phyloP scores from a whole-genome alignment of 2,329 filamentous ascomycete species.

The Phyllosticta citrichinensis region DNA sequence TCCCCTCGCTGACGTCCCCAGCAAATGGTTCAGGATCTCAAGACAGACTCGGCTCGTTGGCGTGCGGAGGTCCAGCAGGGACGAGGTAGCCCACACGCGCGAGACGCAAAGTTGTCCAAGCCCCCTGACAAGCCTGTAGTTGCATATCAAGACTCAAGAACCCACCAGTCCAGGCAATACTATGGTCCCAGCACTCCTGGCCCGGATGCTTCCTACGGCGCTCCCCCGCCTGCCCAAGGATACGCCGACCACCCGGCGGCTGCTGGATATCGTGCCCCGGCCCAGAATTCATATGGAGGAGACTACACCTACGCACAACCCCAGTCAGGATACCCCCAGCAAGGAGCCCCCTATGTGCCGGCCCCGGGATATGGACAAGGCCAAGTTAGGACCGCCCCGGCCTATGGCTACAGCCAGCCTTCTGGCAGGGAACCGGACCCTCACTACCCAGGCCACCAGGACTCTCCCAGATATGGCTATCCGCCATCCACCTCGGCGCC shows the following conservation, averaged over 20 bases:
- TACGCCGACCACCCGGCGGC: conserved; percentile 24
- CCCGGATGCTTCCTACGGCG: conserved; percentile 12
- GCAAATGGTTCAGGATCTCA: conserved; percentile 42
- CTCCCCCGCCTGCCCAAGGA: conserved; percentile 16
- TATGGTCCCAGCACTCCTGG: conserved; percentile 22
- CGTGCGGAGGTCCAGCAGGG: conserved; percentile 24
- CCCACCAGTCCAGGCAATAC: conserved; percentile 33
- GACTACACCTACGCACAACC: conserved; percentile 22
- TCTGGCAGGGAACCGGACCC: conserved; percentile 16
- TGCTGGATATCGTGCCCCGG: conserved; percentile 16
- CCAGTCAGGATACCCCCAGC: conserved; percentile 24
- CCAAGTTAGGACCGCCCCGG: conserved; percentile 11
- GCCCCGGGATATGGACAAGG: conserved; percentile 17
- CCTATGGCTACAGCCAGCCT: conserved; percentile 21
- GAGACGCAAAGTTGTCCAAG: conserved; percentile 32
- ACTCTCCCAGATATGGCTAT: conserved; percentile 13
- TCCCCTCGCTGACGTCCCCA: conserved; percentile 11
- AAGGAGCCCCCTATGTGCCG: conserved; percentile 20
- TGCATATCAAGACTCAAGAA: conserved; percentile 33
- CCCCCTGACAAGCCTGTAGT: conserved; percentile 36
- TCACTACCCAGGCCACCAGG: conserved; percentile 6
- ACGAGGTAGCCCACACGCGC: conserved; percentile 38
- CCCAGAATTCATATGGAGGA: conserved; percentile 11
- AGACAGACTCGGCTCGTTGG: conserved; percentile 39
- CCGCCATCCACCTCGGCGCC: conserved; percentile 16